Conservation (phyloP, 1,284 basidiomycete species). For the Cronartium quercuum region DNA sequence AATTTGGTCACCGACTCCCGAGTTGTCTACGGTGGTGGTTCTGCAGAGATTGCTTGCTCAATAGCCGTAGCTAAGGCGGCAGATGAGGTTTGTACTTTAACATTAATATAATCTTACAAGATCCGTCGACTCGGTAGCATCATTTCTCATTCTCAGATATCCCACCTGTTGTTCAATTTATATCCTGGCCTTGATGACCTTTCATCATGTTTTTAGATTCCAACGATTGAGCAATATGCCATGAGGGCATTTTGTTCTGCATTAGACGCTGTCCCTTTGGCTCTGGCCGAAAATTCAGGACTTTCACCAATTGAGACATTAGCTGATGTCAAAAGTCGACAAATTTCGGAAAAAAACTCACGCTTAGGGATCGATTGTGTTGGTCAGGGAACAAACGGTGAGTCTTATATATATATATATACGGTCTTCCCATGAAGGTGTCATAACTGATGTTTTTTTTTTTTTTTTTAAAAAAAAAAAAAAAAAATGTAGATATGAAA, state of each 20-base stretch:
- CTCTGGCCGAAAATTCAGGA: constrained; percentile 95
- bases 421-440: not conserved
- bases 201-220: constrained; percentile 59
- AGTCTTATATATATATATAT: constrained; percentile 45
- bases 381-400: constrained; percentile 74
- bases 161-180: not conserved
- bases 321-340: constrained; percentile 85
- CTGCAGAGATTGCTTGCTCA: constrained; percentile 91
- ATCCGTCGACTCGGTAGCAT: not conserved
- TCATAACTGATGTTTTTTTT: not conserved
- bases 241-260: constrained; percentile 97
- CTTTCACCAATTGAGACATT: constrained; percentile 93
- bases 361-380: constrained; percentile 89
- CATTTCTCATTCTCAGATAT: not conserved
- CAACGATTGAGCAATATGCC: constrained; percentile 96
- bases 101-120: no score
- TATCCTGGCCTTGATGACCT: not conserved
- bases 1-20: constrained; percentile 92
- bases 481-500: constrained; percentile 72
- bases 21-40: constrained; percentile 95
- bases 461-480: not conserved
- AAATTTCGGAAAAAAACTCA: constrained; percentile 79
- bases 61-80: constrained; percentile 89
- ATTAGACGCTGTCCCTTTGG: constrained; percentile 84
- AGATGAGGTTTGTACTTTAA: constrained; percentile 62